Base-by-base conservation (phyloP, 768 basidiomycete species). In the Steccherinum ochraceum region DNA sequence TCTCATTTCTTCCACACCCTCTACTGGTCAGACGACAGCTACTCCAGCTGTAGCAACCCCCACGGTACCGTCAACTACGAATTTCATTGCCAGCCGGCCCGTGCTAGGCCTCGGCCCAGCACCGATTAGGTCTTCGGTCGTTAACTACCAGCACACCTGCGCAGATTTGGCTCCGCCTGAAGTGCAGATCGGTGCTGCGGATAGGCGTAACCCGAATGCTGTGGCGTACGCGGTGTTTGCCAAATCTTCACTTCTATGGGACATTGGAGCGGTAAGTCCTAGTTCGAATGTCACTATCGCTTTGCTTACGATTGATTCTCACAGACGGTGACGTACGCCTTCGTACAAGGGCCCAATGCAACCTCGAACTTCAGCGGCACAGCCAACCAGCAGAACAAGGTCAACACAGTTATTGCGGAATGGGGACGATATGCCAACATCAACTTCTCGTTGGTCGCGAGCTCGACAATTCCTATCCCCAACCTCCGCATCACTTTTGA, bases 401-500 rank as follows among this genome's bases (percentile, higher is more conserved):
- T 39, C 35, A 39, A 11, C n/a, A n/a, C 11, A 11, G n/a, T n/a
- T n/a, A 39, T 39, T n/a, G n/a, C 11, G 35, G 35, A 39, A 39
- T 39, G 35, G 35, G 35, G n/a, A 39, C n/a, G 35, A n/a, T 39
- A 39, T 39, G n/a, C n/a, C 11, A 39, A 39, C 35, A 11, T 39
- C 11, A 39, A 39, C 11, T 39, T 39, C 35, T 11, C 11, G 35
- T 11, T 11, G 11, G 35, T 39, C 11, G n/a, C 11, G 35, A 39
- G n/a, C 11, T 11, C 11, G 11, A n/a, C 11, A 11, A 39, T 44
- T 3, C n/a, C n/a, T n/a, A n/a, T n/a, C n/a, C n/a, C n/a, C n/a
- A n/a, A n/a, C n/a, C 25, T 52, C 24, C 50, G 50, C 4, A 25
- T 52, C 12, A 12, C 44, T 11, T 52, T 52, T 30, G 23, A 50